A percentile compares a stretch with the other conserved stretches of the same genome.
Conservation (phyloP, 2,329 filamentous ascomycete species). For the Trichoderma simmonsii region DNA sequence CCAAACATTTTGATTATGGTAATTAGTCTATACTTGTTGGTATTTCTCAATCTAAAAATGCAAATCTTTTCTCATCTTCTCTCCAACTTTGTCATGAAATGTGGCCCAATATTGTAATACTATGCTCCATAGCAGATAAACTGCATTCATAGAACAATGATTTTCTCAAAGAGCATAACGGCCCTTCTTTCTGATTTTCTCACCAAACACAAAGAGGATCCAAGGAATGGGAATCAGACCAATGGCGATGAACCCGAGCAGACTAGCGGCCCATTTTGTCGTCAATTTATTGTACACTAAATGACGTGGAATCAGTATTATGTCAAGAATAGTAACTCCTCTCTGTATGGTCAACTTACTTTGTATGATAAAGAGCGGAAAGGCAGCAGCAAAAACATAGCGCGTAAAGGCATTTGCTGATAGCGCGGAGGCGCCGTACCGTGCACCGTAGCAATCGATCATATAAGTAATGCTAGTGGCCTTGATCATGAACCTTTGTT, state of each 20-base stretch:
- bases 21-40: background rate
- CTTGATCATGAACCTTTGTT: background rate
- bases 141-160: background rate
- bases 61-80: background rate
- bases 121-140: background rate
- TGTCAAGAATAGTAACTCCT: background rate
- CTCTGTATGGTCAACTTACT: background rate
- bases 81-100: background rate
- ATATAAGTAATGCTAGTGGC: conserved; percentile 21
- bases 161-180: background rate
- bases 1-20: background rate
- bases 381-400: conserved; percentile 39
- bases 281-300: conserved; percentile 22
- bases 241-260: conserved; percentile 23
- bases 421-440: conserved; percentile 21
- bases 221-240: conserved; percentile 23
- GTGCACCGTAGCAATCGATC: conserved; percentile 23
- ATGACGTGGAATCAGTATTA: background rate
- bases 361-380: conserved; percentile 43
- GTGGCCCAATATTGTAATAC: background rate
- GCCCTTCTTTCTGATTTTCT: background rate
- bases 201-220: conserved; percentile 20
- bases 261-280: conserved; percentile 21
- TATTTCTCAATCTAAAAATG: background rate
- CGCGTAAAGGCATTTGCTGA: conserved; percentile 45